A percentile compares a stretch with the other conserved stretches of the same genome.
Evolutionary conservation across 2,329 filamentous ascomycete species (phyloP).

Genomic region (Samsoniella hepiali): DNA sequence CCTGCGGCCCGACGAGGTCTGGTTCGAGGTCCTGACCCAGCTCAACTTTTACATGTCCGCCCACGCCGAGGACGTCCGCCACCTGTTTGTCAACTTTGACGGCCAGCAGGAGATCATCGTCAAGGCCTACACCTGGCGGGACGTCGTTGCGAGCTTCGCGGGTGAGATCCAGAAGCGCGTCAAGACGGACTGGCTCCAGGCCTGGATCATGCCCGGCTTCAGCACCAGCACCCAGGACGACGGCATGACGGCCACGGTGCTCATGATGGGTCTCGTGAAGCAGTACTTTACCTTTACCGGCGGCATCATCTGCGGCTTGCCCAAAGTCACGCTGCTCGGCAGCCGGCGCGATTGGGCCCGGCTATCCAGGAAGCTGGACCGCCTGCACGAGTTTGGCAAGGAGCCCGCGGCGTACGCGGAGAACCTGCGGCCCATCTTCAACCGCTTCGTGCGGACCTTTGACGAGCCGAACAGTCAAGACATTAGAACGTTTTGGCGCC

Average conservation of each 20-base stretch:
- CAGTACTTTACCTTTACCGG: slow-evolving; percentile 38
- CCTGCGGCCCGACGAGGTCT: slow-evolving; percentile 52
- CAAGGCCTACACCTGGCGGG: slow-evolving; percentile 25
- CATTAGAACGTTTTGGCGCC: slow-evolving; percentile 41
- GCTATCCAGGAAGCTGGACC: slow-evolving; percentile 41
- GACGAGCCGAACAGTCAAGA: slow-evolving; percentile 35
- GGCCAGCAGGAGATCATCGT: slow-evolving; percentile 41
- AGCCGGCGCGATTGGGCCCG: slow-evolving; percentile 37
- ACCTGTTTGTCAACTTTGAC: slow-evolving; percentile 44
- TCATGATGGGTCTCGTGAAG: slow-evolving; percentile 45
- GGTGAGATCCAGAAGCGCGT: slow-evolving; percentile 39
- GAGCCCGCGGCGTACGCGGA: slow-evolving; percentile 39
- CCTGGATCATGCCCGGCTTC: slow-evolving; percentile 44
- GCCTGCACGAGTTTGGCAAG: slow-evolving; percentile 40
- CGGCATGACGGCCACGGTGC: slow-evolving; percentile 38
- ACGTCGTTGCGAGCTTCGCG: slow-evolving; percentile 33
- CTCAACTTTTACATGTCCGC: slow-evolving; percentile 48
- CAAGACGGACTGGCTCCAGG: slow-evolving; percentile 38
- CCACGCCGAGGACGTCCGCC: slow-evolving; percentile 44
- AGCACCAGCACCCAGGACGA: slow-evolving; percentile 39
- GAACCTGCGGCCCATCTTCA: slow-evolving; percentile 43
- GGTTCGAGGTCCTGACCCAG: slow-evolving; percentile 53
- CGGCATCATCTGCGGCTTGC: slow-evolving; percentile 41
- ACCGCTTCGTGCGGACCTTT: slow-evolving; percentile 43
- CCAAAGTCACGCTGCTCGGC: slow-evolving; percentile 41